Evolutionary conservation across 352 stramenopile species (phyloP).

Genomic region (Phytophthora quininea): DNA sequence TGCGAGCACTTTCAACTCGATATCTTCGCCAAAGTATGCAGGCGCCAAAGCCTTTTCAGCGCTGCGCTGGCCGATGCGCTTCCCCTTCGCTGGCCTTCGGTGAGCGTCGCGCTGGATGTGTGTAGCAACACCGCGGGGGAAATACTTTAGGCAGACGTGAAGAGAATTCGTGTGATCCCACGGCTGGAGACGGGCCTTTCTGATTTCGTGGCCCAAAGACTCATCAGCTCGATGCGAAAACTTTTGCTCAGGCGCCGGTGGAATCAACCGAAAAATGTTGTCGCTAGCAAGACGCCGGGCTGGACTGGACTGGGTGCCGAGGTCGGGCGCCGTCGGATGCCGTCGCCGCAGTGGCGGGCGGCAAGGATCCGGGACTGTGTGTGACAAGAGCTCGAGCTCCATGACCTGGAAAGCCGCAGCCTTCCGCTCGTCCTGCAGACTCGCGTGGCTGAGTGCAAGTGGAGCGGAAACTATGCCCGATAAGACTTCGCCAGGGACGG

Average conservation of each 20-base stretch:
- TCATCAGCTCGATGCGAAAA: too few relatives aligned
- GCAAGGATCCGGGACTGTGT: constrained; percentile 23
- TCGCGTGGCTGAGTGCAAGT: too few relatives aligned
- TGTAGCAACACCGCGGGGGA: not conserved
- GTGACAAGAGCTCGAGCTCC: constrained; percentile 36
- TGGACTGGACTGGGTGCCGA: not conserved
- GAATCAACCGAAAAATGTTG: constrained; percentile 3
- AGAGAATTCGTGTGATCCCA: not conserved
- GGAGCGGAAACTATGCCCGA: too few relatives aligned
- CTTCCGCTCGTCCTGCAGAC: too few relatives aligned
- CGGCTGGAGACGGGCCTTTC: not conserved
- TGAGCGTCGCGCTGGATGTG: not conserved
- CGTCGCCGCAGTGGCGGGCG: constrained; percentile 20
- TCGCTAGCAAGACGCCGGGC: too few relatives aligned
- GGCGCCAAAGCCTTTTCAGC: not conserved
- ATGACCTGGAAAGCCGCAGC: constrained; percentile 35
- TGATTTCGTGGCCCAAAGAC: not conserved
- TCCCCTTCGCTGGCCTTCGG: too few relatives aligned
- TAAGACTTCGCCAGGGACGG: too few relatives aligned
- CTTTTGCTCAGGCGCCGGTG: not conserved
- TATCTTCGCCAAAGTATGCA: not conserved
- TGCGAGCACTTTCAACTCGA: not conserved
- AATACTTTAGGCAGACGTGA: not conserved
- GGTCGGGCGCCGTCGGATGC: not conserved
- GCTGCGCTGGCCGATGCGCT: not conserved